Conservation (phyloP, 768 basidiomycete species). For the Hemileccinum rubropunctum region DNA sequence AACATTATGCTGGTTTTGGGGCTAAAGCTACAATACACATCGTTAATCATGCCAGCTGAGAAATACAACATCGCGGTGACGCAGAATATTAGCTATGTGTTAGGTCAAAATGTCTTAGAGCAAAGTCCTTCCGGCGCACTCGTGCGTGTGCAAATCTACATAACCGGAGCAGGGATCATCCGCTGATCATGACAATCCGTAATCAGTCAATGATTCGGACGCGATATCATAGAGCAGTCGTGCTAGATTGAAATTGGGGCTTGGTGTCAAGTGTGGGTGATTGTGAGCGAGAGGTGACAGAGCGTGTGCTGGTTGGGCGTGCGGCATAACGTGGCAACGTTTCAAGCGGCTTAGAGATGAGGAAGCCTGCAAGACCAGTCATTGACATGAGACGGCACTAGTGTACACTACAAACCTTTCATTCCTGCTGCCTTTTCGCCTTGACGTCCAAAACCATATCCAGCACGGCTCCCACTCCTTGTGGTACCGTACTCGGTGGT, state of each 20-base stretch:
- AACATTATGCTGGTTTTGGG: conserved; percentile 1
- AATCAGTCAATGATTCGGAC: conserved; percentile 19
- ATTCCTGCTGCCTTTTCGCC: conserved; percentile 70
- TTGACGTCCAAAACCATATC: conserved; percentile 78
- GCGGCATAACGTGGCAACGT: conserved; percentile 57
- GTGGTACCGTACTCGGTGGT: conserved; percentile 20
- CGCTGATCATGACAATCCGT: conserved; percentile 16
- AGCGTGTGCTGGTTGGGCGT: conserved; percentile 30
- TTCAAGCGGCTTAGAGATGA: conserved; percentile 62
- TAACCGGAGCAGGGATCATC: conserved; percentile 7
- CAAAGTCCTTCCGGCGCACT: conserved; percentile 17
- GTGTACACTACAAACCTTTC: conserved; percentile 39
- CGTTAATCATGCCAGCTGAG: conserved; percentile 15
- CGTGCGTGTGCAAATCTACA: conserved; percentile 13
- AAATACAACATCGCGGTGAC: conserved; percentile 20
- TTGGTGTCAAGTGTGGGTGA: conserved; percentile 16
- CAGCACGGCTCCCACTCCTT: conserved; percentile 38
- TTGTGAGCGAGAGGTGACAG: conserved; percentile 19
- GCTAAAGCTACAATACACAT: conserved; percentile 31
- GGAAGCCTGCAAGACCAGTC: conserved; percentile 38
- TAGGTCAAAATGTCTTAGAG: conserved; percentile 6
- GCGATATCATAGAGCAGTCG: conserved; percentile 25
- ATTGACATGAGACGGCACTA: conserved; percentile 4
- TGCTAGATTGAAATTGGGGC: conserved; percentile 28
- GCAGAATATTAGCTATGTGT: conserved; percentile 4